Conservation (phyloP, 2,329 filamentous ascomycete species). For the Botrytis cinerea region DNA sequence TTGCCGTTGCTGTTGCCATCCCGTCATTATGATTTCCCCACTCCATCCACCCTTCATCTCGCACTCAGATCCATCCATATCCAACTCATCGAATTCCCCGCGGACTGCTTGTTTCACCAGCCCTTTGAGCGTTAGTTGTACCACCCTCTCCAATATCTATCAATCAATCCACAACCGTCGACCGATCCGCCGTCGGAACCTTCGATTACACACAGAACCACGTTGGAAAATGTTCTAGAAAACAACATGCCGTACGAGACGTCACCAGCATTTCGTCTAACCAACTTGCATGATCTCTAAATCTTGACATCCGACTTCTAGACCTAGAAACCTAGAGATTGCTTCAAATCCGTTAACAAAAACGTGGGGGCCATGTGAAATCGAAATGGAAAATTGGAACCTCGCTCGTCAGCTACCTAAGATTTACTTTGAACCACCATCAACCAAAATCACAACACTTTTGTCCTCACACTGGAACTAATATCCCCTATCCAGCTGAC, state of each 20-base stretch:
- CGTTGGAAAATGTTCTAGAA: constrained; percentile 8
- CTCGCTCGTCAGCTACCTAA: neutral
- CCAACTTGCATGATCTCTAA: neutral
- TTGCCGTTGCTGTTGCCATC: neutral
- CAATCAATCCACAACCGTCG: neutral
- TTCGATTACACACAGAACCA: constrained; percentile 14
- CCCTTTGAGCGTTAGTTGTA: neutral
- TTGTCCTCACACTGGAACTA: no score
- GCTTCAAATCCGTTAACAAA: neutral
- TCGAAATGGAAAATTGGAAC: neutral
- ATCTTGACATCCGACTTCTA: neutral
- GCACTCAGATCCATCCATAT: neutral
- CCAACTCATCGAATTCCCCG: constrained; percentile 6
- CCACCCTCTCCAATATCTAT: neutral
- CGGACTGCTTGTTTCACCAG: constrained; percentile 6
- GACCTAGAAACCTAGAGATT: neutral
- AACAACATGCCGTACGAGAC: constrained; percentile 5
- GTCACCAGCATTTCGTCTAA: neutral
- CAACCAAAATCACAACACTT: neutral
- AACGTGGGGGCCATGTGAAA: neutral
- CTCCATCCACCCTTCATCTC: constrained; percentile 9
- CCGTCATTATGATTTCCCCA: neutral
- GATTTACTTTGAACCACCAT: neutral
- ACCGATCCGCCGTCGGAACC: neutral
- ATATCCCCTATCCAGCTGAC: neutral